A percentile compares a stretch with the other conserved stretches of the same genome.
Conservation (phyloP, 352 stramenopile species). For the Globisporangium sylvaticum region DNA sequence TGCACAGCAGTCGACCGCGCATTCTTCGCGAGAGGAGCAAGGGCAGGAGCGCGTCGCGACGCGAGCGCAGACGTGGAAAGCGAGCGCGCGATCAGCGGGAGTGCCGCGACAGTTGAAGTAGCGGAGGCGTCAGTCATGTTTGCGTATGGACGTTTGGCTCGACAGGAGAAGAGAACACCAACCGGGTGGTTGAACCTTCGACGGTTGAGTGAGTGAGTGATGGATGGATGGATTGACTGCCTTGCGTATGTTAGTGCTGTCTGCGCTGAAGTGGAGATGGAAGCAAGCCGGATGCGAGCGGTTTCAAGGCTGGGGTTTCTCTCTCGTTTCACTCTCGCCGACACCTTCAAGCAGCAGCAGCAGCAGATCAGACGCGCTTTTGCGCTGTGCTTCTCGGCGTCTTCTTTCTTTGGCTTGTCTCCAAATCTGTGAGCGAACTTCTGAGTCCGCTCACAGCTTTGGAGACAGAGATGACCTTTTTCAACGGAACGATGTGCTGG, state of each 20-base stretch:
- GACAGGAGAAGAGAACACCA: background rate
- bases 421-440: background rate
- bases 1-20: background rate
- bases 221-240: background rate
- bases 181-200: background rate
- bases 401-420: background rate
- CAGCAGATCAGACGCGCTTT: background rate
- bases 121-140: background rate
- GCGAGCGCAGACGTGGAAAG: slow-evolving; percentile 6
- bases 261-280: too few species aligned
- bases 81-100: background rate
- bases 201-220: background rate
- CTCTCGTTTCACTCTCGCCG: background rate
- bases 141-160: background rate
- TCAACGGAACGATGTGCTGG: too few species aligned
- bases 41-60: background rate
- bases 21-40: background rate
- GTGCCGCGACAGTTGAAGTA: background rate
- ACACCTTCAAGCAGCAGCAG: slow-evolving; percentile 1
- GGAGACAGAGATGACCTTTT: too few species aligned
- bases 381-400: background rate
- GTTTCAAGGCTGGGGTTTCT: background rate
- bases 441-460: too few species aligned
- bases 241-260: background rate
- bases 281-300: background rate